Evolutionary conservation across 208 protist species (phyloP).

Genomic region (Trichomonas vaginalis): DNA sequence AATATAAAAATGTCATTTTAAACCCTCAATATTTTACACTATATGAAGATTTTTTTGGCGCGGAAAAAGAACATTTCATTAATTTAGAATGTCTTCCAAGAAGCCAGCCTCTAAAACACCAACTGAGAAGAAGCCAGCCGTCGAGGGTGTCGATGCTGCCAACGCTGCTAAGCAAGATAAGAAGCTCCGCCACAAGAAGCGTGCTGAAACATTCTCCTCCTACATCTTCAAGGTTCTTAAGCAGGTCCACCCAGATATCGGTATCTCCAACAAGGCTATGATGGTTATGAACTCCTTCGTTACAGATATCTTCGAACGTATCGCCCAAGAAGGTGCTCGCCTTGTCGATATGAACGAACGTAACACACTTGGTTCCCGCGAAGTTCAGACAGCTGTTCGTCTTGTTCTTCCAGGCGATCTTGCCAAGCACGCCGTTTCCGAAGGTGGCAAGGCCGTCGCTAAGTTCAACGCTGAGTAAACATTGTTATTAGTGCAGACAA

Average conservation of each 20-base stretch:
- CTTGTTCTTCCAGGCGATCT: conserved; percentile 89
- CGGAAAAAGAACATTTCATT: neutral
- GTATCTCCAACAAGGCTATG: conserved; percentile 87
- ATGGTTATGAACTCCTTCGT: conserved; percentile 85
- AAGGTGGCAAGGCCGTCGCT: conserved; percentile 92
- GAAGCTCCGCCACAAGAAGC: conserved; percentile 47
- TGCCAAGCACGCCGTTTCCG: conserved; percentile 92
- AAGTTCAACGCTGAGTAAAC: conserved; percentile 28
- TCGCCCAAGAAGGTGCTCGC: conserved; percentile 75
- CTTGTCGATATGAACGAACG: conserved; percentile 87
- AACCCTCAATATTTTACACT: neutral
- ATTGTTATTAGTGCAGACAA: no score
- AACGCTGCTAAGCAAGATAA: neutral
- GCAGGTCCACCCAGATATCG: conserved; percentile 82
- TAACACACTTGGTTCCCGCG: conserved; percentile 76
- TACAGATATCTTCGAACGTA: conserved; percentile 78
- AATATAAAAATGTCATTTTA: neutral
- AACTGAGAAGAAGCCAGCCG: conserved; percentile 16
- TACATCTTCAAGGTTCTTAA: conserved; percentile 80
- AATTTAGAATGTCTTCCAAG: neutral
- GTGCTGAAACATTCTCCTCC: conserved; percentile 59
- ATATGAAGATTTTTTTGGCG: neutral
- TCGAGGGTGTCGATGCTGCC: neutral
- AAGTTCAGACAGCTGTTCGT: conserved; percentile 77
- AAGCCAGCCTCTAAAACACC: conserved; percentile 14